Evolutionary conservation across 768 basidiomycete species (phyloP).

Genomic region (Kwoniella mangroviensis): DNA sequence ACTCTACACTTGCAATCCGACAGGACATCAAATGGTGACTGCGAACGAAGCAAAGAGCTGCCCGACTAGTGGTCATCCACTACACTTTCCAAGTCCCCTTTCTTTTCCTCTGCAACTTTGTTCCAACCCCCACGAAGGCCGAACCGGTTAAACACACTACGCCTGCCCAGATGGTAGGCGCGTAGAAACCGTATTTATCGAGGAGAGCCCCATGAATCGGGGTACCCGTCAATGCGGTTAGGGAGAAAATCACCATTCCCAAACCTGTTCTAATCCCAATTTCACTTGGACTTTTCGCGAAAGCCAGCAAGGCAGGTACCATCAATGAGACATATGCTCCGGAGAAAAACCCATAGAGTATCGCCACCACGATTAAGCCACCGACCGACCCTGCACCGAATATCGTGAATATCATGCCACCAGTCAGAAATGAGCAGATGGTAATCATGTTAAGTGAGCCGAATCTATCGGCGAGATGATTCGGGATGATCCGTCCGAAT

Average conservation of each 20-base stretch:
- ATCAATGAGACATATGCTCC: slow-evolving; percentile 48
- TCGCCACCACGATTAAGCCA: slow-evolving; percentile 45
- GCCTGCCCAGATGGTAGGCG: slow-evolving; percentile 36
- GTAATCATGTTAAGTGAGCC: slow-evolving; percentile 36
- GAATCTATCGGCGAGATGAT: slow-evolving; percentile 36
- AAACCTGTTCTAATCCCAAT: slow-evolving; percentile 51
- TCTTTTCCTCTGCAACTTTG: slow-evolving; percentile 8
- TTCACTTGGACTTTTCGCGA: slow-evolving; percentile 42
- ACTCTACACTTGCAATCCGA: too few relatives aligned
- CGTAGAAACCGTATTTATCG: slow-evolving; percentile 39
- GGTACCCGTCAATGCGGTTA: slow-evolving; percentile 47
- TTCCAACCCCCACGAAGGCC: slow-evolving; percentile 11
- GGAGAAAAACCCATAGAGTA: slow-evolving; percentile 52
- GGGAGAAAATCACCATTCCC: slow-evolving; percentile 38
- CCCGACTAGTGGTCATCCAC: not conserved
- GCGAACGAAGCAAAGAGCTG: not conserved
- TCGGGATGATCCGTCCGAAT: slow-evolving; percentile 39
- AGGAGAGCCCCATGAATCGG: slow-evolving; percentile 55
- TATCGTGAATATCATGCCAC: slow-evolving; percentile 39
- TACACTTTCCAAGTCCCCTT: slow-evolving; percentile 43
- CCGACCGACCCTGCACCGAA: slow-evolving; percentile 35
- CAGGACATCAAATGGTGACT: not conserved
- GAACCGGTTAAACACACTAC: slow-evolving; percentile 22
- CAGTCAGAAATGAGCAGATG: slow-evolving; percentile 32
- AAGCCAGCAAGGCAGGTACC: slow-evolving; percentile 39